These are phyloP conservation scores for Colletotrichum spaethianum DNA, from an alignment of 2,329 filamentous ascomycete genomes.

Conservation along the genomic window DNA sequence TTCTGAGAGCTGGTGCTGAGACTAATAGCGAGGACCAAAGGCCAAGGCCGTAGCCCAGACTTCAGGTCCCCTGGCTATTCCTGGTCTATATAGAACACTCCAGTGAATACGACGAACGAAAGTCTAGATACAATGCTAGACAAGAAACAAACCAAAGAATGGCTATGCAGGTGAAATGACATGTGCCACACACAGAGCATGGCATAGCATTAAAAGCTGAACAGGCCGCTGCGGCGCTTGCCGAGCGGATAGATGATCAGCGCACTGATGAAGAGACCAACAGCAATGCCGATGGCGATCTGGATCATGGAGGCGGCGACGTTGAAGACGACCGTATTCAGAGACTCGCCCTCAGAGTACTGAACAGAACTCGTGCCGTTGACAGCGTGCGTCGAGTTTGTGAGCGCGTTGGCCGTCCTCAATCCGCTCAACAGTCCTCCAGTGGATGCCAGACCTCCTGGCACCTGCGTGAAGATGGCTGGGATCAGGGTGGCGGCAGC, in stretches of 20 bases:
- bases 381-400: conserved; percentile 52
- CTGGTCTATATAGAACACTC: background rate
- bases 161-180: background rate
- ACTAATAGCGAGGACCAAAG: background rate
- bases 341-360: conserved; percentile 41
- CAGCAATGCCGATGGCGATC: conserved; percentile 66
- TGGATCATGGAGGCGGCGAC: conserved; percentile 67
- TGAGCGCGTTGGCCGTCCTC: conserved; percentile 59
- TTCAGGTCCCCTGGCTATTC: background rate
- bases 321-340: conserved; percentile 58
- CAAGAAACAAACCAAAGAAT: background rate
- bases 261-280: conserved; percentile 65
- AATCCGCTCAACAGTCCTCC: conserved; percentile 63
- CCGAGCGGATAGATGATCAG: conserved; percentile 64
- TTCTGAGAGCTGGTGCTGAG: background rate
- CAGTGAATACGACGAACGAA: background rate
- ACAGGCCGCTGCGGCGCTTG: conserved; percentile 64
- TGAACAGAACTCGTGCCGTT: conserved; percentile 53
- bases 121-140: background rate
- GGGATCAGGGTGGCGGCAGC: conserved; percentile 63
- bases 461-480: conserved; percentile 64
- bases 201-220: conserved; percentile 57
- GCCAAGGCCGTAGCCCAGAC: background rate
- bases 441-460: conserved; percentile 62
- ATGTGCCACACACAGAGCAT: background rate